Conservation (phyloP, 2,329 filamentous ascomycete genomes). For the Chaetomium sp. region DNA sequence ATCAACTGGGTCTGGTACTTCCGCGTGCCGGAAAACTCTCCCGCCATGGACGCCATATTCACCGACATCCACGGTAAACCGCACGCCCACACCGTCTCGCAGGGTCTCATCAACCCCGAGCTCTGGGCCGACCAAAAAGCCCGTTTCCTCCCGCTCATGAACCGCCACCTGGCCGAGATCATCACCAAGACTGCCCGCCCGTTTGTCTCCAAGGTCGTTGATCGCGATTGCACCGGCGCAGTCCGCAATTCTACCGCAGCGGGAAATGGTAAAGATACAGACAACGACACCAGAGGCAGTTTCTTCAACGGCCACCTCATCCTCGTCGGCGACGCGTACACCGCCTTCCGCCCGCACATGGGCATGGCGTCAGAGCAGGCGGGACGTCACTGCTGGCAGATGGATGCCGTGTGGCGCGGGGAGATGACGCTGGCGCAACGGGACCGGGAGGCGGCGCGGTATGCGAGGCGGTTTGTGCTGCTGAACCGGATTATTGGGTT, state of each 20-base stretch:
- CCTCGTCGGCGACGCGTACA: constrained; percentile 41
- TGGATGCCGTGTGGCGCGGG: constrained; percentile 32
- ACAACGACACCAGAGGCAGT: constrained; percentile 28
- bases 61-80: constrained; percentile 35
- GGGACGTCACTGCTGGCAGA: constrained; percentile 36
- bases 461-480: neutral
- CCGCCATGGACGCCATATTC: constrained; percentile 36
- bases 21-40: constrained; percentile 33
- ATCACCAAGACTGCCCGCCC: constrained; percentile 27
- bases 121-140: constrained; percentile 32
- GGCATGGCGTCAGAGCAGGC: constrained; percentile 42
- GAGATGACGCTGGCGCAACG: neutral
- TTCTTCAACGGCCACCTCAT: constrained; percentile 37
- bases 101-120: constrained; percentile 32
- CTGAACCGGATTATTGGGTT: neutral
- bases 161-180: constrained; percentile 36
- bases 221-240: no score
- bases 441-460: neutral
- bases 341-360: constrained; percentile 40
- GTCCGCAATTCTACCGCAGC: constrained; percentile 20
- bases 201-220: constrained; percentile 28
- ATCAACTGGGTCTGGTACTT: constrained; percentile 44
- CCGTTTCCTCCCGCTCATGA: constrained; percentile 20
- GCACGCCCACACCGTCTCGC: constrained; percentile 38
- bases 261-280: constrained; percentile 38